phyloP scores from a whole-genome alignment of 2,329 filamentous ascomycete species.

The Trichoderma sp. region DNA sequence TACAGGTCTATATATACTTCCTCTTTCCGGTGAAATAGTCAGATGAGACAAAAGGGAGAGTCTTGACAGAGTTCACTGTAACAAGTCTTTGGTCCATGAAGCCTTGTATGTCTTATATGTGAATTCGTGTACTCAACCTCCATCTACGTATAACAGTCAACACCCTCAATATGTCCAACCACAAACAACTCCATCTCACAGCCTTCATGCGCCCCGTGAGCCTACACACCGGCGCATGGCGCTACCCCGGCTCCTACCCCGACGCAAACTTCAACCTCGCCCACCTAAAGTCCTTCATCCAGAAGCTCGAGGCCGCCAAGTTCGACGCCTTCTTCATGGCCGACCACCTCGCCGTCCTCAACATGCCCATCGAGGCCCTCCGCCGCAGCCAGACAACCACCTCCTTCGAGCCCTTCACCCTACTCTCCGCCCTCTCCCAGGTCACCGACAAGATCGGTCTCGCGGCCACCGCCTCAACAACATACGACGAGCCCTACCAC shows the following conservation, averaged over 20 bases:
- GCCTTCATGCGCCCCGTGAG: constrained; percentile 62
- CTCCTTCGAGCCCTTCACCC: constrained; percentile 59
- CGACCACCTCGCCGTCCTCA: constrained; percentile 56
- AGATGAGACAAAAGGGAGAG: too few relatives aligned
- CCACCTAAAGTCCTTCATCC: constrained; percentile 56
- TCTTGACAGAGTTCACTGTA: too few relatives aligned
- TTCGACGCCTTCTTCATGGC: constrained; percentile 62
- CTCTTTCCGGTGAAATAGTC: too few relatives aligned
- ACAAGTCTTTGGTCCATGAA: too few relatives aligned
- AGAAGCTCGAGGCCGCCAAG: constrained; percentile 56
- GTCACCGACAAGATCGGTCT: constrained; percentile 55
- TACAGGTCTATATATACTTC: neutral
- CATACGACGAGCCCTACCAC: constrained; percentile 58
- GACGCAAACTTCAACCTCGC: constrained; percentile 61
- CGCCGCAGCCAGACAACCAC: constrained; percentile 61
- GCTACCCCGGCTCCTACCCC: constrained; percentile 56
- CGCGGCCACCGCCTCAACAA: constrained; percentile 57
- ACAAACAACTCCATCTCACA: constrained; percentile 54
- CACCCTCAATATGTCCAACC: constrained; percentile 26
- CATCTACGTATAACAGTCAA: too few relatives aligned
- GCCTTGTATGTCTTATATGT: too few relatives aligned
- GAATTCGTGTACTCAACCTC: too few relatives aligned
- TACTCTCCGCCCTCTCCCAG: constrained; percentile 52
- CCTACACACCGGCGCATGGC: constrained; percentile 59
- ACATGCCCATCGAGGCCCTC: constrained; percentile 59